Evolutionary conservation across 139 green algal species (phyloP), one percentile per base, ranked within the genome.

Genomic region (Dunaliella primolecta): DNA sequence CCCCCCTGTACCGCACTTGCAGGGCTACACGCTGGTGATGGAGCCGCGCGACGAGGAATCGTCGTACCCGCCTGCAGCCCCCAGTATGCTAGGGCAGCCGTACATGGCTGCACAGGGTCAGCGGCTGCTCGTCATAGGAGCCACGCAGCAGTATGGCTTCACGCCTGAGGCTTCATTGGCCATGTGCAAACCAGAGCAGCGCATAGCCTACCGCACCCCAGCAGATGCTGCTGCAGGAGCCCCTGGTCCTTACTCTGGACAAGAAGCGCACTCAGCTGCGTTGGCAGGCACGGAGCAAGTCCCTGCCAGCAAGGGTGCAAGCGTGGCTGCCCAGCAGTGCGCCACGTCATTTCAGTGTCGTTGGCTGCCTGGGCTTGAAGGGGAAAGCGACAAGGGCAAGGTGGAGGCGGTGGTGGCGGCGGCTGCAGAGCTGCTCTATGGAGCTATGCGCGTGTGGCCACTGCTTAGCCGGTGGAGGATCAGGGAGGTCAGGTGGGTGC

Each of bases 41-140:
- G 79, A 78, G 21, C 84, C 86, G 0, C 7, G 46, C 7, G 7
- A 7, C 15, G 46, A 7, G 7, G 46, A 7, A 7, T 15, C 46
- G 7, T 15, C 46, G 2, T 93, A 88, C 81, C 88, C 92, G 1
- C n/a, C n/a, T n/a, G 3, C 38, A 0, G 82, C 72, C 31, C 94
- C 94, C 20, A 96, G 93, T 75, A 82, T 98, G 31, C 89, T 98
- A 24, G 95, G 95, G 0, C 55, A 87, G 15, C 89, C 91, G 1
- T 98, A 98, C 90, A 64, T 97, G 21, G 92, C 93, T 0, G 89
- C 88, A 25, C 89, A 93, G 33, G 88, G 87, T 0, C 7, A 74
- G 2, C 57, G 83, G 34, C 23, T 95, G 34, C n/a, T n/a, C n/a
- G 88, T 97, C 55, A 88, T 96, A 1, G 94, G 95, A 0, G 94